Evolutionary conservation across 2,329 filamentous ascomycete species (phyloP).

Genomic region (Parastagonospora nodorum): DNA sequence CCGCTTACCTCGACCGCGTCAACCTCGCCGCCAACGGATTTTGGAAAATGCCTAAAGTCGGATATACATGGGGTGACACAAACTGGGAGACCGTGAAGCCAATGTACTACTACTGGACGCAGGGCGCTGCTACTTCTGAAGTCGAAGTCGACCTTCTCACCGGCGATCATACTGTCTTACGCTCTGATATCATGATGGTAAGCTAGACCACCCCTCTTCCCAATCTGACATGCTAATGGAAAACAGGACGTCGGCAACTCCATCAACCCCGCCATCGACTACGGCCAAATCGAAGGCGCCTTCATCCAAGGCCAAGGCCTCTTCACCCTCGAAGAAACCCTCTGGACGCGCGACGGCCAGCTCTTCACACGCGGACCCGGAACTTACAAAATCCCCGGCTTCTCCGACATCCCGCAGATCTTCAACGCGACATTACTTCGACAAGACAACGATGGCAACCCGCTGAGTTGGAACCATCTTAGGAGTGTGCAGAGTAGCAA

Average conservation of each 20-base stretch:
- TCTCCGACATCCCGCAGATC: conserved; percentile 81
- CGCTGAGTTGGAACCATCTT: conserved; percentile 78
- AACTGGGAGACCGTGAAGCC: conserved; percentile 46
- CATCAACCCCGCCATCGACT: conserved; percentile 79
- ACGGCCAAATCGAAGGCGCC: conserved; percentile 81
- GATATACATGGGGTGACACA: conserved; percentile 77
- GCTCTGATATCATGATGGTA: conserved; percentile 89
- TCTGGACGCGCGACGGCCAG: conserved; percentile 70
- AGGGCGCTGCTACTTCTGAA: conserved; percentile 82
- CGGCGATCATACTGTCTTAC: conserved; percentile 85
- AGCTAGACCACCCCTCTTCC: background rate
- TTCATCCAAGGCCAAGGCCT: conserved; percentile 80
- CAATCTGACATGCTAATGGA: conserved; percentile 4
- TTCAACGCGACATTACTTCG: conserved; percentile 85
- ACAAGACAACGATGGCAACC: conserved; percentile 55
- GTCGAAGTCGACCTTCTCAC: conserved; percentile 92
- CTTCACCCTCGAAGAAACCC: conserved; percentile 75
- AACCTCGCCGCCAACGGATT: conserved; percentile 95
- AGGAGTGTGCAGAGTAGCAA: conserved; percentile 81
- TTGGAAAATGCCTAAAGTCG: conserved; percentile 96
- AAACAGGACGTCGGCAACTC: conserved; percentile 73
- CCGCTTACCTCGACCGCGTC: conserved; percentile 92
- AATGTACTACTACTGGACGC: conserved; percentile 98
- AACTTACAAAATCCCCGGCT: conserved; percentile 86
- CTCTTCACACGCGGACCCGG: conserved; percentile 67